Evolutionary conservation across 2,329 filamentous ascomycete species (phyloP).

Genomic region (Microsporum ferrugineum): DNA sequence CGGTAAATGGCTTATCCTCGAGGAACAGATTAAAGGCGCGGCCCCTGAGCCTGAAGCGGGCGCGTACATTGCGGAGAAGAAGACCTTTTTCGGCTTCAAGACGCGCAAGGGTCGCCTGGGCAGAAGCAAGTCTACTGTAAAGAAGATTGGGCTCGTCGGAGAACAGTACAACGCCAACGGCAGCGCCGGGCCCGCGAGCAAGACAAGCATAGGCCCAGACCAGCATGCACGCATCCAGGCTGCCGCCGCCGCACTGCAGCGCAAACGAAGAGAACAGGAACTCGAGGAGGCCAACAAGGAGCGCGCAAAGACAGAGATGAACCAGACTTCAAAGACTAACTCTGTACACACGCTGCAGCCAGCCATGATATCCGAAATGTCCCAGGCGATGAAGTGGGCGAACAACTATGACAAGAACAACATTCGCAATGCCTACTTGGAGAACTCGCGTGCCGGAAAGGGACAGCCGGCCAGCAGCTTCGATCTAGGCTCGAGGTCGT

Average conservation of each 20-base stretch:
- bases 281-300: conserved; percentile 38
- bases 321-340: conserved; percentile 60
- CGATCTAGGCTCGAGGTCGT: conserved; percentile 11
- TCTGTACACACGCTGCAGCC: conserved; percentile 84
- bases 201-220: conserved; percentile 74
- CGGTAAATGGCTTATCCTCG: conserved; percentile 85
- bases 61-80: conserved; percentile 91
- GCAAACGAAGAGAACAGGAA: conserved; percentile 52
- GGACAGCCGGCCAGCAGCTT: conserved; percentile 44
- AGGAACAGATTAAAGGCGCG: conserved; percentile 91
- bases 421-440: conserved; percentile 75
- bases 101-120: conserved; percentile 58
- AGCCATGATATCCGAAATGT: conserved; percentile 72
- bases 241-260: conserved; percentile 73
- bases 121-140: conserved; percentile 60
- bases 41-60: conserved; percentile 72
- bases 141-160: conserved; percentile 41
- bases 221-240: conserved; percentile 89
- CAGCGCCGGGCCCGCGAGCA: conserved; percentile 51
- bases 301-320: conserved; percentile 46
- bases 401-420: conserved; percentile 86
- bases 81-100: conserved; percentile 75
- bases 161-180: conserved; percentile 43
- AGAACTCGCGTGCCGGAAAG: conserved; percentile 59
- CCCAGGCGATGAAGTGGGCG: conserved; percentile 92